A percentile compares a stretch with the other conserved stretches of the same genome.
These are phyloP conservation scores for Cytospora chrysosperma DNA, from an alignment of 2,329 filamentous ascomycete species.

Conservation along the genomic window DNA sequence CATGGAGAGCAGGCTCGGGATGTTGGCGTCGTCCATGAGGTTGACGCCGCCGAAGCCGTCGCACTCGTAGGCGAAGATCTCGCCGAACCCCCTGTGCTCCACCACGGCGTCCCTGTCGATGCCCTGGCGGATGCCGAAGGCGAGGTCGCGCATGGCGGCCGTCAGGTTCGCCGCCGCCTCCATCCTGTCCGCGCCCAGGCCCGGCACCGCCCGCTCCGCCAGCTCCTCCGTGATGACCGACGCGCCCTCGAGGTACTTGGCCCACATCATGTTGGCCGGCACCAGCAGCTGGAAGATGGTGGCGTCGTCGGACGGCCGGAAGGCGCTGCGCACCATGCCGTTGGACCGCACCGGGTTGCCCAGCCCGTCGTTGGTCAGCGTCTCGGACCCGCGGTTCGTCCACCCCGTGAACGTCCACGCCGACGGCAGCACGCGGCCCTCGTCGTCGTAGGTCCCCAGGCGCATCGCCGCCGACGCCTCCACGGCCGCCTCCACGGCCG, in stretches of 20 bases:
- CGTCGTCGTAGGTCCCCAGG: slow-evolving; percentile 63
- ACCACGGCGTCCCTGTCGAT: slow-evolving; percentile 72
- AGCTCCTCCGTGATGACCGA: slow-evolving; percentile 49
- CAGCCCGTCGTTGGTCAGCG: slow-evolving; percentile 68
- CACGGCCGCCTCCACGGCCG: slow-evolving; percentile 66
- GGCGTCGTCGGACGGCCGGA: slow-evolving; percentile 81
- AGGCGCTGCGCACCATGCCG: slow-evolving; percentile 75
- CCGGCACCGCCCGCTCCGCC: slow-evolving; percentile 37
- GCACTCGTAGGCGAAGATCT: slow-evolving; percentile 76
- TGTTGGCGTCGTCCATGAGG: slow-evolving; percentile 72
- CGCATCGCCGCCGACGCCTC: slow-evolving; percentile 65
- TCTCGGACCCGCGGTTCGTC: slow-evolving; percentile 72
- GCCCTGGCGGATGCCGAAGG: slow-evolving; percentile 62
- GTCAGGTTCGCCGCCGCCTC: slow-evolving; percentile 44
- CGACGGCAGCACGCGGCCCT: slow-evolving; percentile 50
- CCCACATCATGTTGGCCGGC: slow-evolving; percentile 74
- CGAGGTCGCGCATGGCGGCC: slow-evolving; percentile 53
- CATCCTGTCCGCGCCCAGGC: slow-evolving; percentile 32
- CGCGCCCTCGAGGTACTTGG: slow-evolving; percentile 54
- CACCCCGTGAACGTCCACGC: slow-evolving; percentile 73
- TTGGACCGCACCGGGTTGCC: slow-evolving; percentile 78
- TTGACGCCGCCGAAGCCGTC: slow-evolving; percentile 68
- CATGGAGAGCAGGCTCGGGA: slow-evolving; percentile 64
- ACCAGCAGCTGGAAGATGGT: slow-evolving; percentile 79
- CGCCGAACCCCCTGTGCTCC: slow-evolving; percentile 54